These are phyloP conservation scores for Fusarium coicis DNA, from an alignment of 2,329 filamentous ascomycete species.

Conservation along the genomic window DNA sequence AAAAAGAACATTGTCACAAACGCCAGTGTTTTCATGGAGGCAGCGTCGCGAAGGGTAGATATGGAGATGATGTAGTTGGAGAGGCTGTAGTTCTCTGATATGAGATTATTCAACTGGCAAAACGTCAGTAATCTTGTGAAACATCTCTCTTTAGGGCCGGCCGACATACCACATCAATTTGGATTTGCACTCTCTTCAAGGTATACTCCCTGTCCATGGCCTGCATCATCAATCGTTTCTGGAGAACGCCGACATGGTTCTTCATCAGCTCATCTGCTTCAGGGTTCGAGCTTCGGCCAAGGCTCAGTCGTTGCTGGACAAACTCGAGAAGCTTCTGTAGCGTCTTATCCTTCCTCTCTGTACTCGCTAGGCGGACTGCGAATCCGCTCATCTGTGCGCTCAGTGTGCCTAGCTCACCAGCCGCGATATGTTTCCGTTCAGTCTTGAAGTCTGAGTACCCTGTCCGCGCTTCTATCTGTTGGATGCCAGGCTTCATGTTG, in stretches of 20 bases:
- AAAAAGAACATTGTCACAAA: conserved; percentile 57
- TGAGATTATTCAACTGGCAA: conserved; percentile 51
- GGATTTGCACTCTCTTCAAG: conserved; percentile 52
- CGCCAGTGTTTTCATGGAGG: conserved; percentile 57
- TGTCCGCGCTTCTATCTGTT: conserved; percentile 50
- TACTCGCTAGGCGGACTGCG: conserved; percentile 52
- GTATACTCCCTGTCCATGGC: conserved; percentile 50
- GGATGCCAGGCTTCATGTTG: conserved; percentile 48
- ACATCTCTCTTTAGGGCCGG: not conserved
- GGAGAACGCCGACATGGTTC: conserved; percentile 45
- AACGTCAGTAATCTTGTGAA: conserved; percentile 8
- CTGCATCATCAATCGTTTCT: conserved; percentile 51
- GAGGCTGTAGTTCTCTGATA: conserved; percentile 51
- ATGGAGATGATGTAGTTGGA: conserved; percentile 51
- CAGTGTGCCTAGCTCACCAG: conserved; percentile 46
- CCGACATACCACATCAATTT: conserved; percentile 52
- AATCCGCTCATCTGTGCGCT: conserved; percentile 50
- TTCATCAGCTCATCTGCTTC: conserved; percentile 39
- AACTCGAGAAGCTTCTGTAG: conserved; percentile 50
- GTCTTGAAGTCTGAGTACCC: conserved; percentile 50
- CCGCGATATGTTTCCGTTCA: conserved; percentile 42
- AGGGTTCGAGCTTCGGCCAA: not conserved
- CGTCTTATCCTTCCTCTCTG: conserved; percentile 51
- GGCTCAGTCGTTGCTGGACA: conserved; percentile 27
- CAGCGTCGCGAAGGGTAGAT: conserved; percentile 53